A percentile compares a stretch with the other conserved stretches of the same genome.
phyloP scores from a whole-genome alignment of 345 rosid species.

The Brassica cretica region DNA sequence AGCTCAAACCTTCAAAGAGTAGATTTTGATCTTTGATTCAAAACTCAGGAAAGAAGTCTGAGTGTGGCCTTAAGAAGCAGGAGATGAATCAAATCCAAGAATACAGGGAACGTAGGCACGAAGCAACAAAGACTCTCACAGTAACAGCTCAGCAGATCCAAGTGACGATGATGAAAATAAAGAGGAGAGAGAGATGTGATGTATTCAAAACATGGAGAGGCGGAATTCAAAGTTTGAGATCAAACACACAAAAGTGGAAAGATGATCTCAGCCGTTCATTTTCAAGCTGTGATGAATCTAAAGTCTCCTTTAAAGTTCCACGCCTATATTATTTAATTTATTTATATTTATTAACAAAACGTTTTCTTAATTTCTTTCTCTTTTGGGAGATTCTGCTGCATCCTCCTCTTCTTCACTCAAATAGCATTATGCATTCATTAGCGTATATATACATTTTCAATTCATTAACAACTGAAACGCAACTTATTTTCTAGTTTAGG shows the following conservation, averaged over 20 bases:
- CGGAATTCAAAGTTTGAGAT: constrained; percentile 50
- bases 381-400: constrained; percentile 12
- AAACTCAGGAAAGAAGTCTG: not conserved
- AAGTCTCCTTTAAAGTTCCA: constrained; percentile 18
- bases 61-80: not conserved
- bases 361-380: not conserved
- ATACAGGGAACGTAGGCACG: not conserved
- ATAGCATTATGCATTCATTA: not conserved
- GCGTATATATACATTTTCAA: not conserved
- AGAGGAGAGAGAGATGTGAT: constrained; percentile 20
- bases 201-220: constrained; percentile 74
- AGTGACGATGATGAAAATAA: constrained; percentile 4
- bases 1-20: not conserved
- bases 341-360: not conserved
- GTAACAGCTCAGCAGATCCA: constrained; percentile 27
- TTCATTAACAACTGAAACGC: not conserved
- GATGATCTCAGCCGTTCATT: constrained; percentile 45
- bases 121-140: not conserved
- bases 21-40: not conserved
- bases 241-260: not conserved
- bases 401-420: not conserved
- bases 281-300: constrained; percentile 15
- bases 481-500: not conserved
- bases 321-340: constrained; percentile 8
- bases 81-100: constrained; percentile 14